Evolutionary conservation across 345 rosid species (phyloP), one percentile per base, ranked within the genome.

Genomic region (Brassica cretica): DNA sequence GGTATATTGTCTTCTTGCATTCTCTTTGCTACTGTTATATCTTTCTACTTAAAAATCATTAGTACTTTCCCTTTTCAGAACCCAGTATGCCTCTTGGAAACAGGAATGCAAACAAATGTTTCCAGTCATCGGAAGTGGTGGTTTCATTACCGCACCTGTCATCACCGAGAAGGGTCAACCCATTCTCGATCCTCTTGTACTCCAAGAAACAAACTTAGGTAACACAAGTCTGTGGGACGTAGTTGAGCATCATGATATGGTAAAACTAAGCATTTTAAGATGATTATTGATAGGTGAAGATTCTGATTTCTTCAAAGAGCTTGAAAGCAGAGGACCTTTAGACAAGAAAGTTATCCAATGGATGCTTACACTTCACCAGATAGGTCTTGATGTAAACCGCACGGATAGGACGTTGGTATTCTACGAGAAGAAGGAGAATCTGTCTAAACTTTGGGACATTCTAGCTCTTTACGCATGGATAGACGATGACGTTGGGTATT

Each of bases 401-500:
- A 95, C 99, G 10, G 99, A 93, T 80, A 90, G 99, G 86, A 86
- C 93, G 6, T 77, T 95, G 84, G 91, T 93, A 24, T 93, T 95
- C 81, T 95, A 93, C 61, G 98, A 95, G 86, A 91, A 91, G 81
- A 90, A 89, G 78, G 88, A 91, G 64, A 85, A 95, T 83, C 77
- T 95, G 85, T 89, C 99, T 29, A 95, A 89, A 84, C 96, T 93
- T 55, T 91, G 97, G 99, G 99, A 95, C 79, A 87, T 95, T 84
- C 84, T 95, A 25, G 90, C 96, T 80, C 94, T 93, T 78, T 95
- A 95, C 83, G 93, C 99, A 6, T 91, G 99, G 97, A 83, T 93
- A 68, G 99, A 93, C 82, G 81, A 79, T 24, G 99, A 95, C 46
- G 91, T 93, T 15, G 99, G 99, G 41, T 95, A 95, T 68, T 89